Conservation (phyloP, 2,329 filamentous ascomycete species). For the Hypoxylon rubiginosum region DNA sequence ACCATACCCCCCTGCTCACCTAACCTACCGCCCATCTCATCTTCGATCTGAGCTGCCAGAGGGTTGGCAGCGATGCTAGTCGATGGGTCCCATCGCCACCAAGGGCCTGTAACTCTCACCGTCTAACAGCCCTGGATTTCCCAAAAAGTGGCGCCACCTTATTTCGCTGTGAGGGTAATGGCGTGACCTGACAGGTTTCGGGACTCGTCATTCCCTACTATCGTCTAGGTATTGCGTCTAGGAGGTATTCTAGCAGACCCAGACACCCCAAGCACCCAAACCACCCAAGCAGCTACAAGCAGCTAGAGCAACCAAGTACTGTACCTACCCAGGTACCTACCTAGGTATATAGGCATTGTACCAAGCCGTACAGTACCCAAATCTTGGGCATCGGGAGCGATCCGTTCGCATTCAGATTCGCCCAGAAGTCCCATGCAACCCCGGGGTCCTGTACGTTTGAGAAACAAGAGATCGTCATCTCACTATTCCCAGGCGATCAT, state of each 20-base stretch:
- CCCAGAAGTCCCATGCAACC: constrained; percentile 41
- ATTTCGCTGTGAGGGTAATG: constrained; percentile 46
- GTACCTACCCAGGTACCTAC: constrained; percentile 7
- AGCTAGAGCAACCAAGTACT: too few relatives aligned
- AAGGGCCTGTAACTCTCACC: constrained; percentile 38
- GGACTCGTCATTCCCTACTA: constrained; percentile 41
- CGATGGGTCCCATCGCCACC: constrained; percentile 41
- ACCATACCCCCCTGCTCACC: constrained; percentile 29
- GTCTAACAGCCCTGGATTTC: constrained; percentile 42
- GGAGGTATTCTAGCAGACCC: constrained; percentile 7
- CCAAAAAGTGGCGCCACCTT: constrained; percentile 45
- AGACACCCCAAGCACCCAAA: constrained; percentile 1
- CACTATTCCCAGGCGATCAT: constrained; percentile 41
- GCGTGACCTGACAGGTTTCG: constrained; percentile 46
- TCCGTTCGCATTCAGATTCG: constrained; percentile 45
- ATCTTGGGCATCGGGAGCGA: constrained; percentile 43
- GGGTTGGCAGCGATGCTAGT: constrained; percentile 43
- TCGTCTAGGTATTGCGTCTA: background rate
- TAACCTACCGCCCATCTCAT: constrained; percentile 43
- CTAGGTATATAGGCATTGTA: constrained; percentile 15
- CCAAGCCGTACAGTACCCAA: constrained; percentile 39
- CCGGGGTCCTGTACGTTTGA: constrained; percentile 40
- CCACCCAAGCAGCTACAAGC: too few relatives aligned
- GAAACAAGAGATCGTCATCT: constrained; percentile 45
- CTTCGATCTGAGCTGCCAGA: constrained; percentile 47